Conservation (phyloP, 208 protist species). For the Leishmania aethiopica region DNA sequence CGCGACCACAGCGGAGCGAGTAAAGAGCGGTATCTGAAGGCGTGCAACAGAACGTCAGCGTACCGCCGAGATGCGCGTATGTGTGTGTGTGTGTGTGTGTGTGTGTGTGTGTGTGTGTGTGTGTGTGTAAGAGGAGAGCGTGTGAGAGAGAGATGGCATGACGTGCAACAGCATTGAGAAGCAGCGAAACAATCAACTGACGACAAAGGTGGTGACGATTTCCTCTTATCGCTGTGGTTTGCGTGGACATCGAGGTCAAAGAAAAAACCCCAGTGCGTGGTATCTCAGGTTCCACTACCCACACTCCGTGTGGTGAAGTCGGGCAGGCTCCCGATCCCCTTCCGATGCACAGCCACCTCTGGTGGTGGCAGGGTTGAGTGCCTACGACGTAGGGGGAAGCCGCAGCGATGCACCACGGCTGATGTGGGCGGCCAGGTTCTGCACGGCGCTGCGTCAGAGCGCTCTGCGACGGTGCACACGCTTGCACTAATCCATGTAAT, state of each 20-base stretch:
- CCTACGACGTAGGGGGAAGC: neutral
- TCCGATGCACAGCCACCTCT: neutral
- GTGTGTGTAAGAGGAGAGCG: neutral
- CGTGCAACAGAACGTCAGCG: neutral
- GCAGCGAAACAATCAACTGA: neutral
- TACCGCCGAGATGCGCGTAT: neutral
- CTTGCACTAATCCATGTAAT: neutral
- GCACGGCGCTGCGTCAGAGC: neutral
- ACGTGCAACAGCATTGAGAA: neutral
- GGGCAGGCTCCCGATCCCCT: neutral
- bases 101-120: neutral
- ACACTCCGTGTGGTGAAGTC: too few relatives aligned
- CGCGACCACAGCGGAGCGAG: neutral
- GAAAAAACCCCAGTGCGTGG: neutral
- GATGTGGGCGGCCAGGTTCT: neutral
- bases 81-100: neutral
- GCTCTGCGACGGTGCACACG: neutral
- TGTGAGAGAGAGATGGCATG: neutral
- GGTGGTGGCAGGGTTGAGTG: neutral
- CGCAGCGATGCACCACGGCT: neutral
- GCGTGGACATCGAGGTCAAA: neutral
- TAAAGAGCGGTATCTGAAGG: neutral
- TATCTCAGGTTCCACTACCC: neutral
- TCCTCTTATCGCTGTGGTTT: neutral
- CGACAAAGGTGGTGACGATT: neutral